A percentile compares a stretch with the other conserved stretches of the same genome.
These are phyloP conservation scores for Massospora cicadina DNA, from an alignment of 371 early-diverging fungal genomes.

Conservation along the genomic window DNA sequence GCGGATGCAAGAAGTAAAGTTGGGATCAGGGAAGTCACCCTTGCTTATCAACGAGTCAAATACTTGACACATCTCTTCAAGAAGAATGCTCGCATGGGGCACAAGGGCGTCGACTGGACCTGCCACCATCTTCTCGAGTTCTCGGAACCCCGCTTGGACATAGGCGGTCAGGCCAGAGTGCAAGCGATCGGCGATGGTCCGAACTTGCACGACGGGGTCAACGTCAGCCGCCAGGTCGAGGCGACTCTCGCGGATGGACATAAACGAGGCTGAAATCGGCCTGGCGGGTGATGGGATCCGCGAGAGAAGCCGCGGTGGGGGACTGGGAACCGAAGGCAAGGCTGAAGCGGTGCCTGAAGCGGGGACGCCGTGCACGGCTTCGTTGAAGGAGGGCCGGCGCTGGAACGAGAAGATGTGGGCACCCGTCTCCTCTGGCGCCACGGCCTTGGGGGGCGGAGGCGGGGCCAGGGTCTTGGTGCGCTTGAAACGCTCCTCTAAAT, in stretches of 20 bases:
- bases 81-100: neutral
- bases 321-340: too few species aligned
- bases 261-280: neutral
- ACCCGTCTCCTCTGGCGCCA: neutral
- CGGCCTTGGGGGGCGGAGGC: neutral
- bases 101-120: neutral
- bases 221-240: neutral
- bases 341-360: neutral
- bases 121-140: neutral
- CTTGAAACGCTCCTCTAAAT: constrained; percentile 16
- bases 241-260: neutral
- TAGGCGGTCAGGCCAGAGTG: neutral
- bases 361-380: neutral
- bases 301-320: too few species aligned
- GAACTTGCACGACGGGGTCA: neutral
- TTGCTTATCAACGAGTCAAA: neutral
- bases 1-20: neutral
- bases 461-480: constrained; percentile 10
- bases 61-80: neutral
- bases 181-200: neutral
- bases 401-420: constrained; percentile 11
- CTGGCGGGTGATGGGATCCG: neutral
- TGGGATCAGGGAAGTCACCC: neutral
- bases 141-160: neutral
- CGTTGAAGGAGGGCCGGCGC: neutral